A percentile compares a stretch with the other conserved stretches of the same genome.
Evolutionary conservation across 192 early-diverging fungal genomes (phyloP).

Genomic region (Anaeromyces robustus): DNA sequence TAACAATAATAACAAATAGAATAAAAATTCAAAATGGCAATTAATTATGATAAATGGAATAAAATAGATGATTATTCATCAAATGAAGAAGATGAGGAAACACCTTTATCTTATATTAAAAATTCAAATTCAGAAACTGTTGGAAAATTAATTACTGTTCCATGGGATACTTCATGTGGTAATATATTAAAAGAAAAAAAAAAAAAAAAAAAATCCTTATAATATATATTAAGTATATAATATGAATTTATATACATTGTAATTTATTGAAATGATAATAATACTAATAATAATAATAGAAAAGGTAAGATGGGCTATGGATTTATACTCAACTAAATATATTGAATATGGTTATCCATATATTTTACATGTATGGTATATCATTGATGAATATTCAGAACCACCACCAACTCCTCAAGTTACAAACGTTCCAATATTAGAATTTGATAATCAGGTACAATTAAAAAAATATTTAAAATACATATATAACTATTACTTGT

Average conservation of each 20-base stretch:
- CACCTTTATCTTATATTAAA: neutral
- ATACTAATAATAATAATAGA: too few relatives aligned
- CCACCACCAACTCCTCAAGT: neutral
- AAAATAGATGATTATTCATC: neutral
- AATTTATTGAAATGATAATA: too few relatives aligned
- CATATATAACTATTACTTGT: too few relatives aligned
- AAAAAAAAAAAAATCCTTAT: too few relatives aligned
- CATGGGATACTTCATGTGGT: neutral
- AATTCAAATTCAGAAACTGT: neutral
- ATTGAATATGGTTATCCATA: neutral
- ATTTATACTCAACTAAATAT: neutral
- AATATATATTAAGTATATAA: too few relatives aligned
- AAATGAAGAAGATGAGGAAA: neutral
- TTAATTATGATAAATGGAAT: neutral
- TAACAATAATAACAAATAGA: too few relatives aligned
- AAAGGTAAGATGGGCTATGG: neutral
- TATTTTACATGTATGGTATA: neutral
- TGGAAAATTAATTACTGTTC: neutral
- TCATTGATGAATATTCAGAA: neutral
- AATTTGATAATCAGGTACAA: neutral
- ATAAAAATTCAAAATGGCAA: neutral
- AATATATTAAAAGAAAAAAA: too few relatives aligned
- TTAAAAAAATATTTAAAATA: too few relatives aligned
- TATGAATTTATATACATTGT: too few relatives aligned
- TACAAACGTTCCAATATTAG: neutral